Evolutionary conservation across 1,284 basidiomycete genomes (phyloP).

Genomic region (Leccinum huronense): DNA sequence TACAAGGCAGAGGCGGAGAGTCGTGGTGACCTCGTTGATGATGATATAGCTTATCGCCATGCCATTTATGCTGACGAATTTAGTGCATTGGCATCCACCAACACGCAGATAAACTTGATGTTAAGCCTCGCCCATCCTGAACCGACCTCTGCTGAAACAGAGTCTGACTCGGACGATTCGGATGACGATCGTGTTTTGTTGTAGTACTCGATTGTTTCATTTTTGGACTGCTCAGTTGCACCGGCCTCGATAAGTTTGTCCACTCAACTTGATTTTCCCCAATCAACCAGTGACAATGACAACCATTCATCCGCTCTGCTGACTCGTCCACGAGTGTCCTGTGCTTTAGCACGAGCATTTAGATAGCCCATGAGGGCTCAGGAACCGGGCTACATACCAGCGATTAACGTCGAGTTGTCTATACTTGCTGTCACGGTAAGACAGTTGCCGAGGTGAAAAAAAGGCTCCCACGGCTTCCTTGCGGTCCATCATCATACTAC

Average conservation of each 20-base stretch:
- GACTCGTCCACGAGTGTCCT: too few species aligned
- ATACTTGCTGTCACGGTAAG: too few species aligned
- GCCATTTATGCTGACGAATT: constrained; percentile 5
- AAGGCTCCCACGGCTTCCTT: constrained; percentile 11
- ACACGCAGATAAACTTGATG: constrained; percentile 2
- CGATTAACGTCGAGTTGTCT: too few species aligned
- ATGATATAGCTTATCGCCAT: constrained; percentile 8
- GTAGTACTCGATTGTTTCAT: too few species aligned
- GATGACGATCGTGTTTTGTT: not conserved
- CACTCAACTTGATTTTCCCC: too few species aligned
- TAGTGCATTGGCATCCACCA: not conserved
- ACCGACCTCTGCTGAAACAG: not conserved
- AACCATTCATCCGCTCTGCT: too few species aligned
- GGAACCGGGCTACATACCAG: too few species aligned
- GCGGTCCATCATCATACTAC: not conserved
- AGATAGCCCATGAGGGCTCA: too few species aligned
- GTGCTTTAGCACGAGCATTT: too few species aligned
- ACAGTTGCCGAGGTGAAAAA: constrained; percentile 1
- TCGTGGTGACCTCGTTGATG: not conserved
- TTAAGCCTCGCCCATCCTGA: not conserved
- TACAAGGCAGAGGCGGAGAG: not conserved
- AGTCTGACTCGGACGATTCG: not conserved
- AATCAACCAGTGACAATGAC: too few species aligned
- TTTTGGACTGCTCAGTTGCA: too few species aligned
- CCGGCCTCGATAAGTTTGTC: too few species aligned